phyloP scores from a whole-genome alignment of 2,329 filamentous ascomycete genomes.

The Aspergillus tanneri region DNA sequence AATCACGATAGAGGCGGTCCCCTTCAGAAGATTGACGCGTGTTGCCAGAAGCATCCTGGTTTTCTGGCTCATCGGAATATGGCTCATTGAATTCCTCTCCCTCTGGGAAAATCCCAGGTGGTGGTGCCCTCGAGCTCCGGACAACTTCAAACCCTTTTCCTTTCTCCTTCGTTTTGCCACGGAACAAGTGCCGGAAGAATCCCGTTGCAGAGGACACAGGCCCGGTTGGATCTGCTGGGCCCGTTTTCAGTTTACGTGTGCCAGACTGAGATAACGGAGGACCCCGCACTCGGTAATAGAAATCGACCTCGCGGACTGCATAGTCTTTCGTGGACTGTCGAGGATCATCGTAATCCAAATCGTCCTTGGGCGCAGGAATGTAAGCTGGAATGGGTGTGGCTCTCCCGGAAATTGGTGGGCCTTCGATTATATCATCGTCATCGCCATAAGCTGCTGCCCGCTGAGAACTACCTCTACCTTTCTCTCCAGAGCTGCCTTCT shows the following conservation, averaged over 20 bases:
- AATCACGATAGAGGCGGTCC: conserved; percentile 27
- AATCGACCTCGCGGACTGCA: conserved; percentile 90
- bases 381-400: conserved; percentile 56
- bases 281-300: conserved; percentile 91
- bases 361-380: conserved; percentile 52
- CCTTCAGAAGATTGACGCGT: conserved; percentile 27
- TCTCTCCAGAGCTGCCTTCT: conserved; percentile 51
- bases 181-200: conserved; percentile 79
- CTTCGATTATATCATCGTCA: conserved; percentile 38
- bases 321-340: conserved; percentile 72
- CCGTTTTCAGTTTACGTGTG: conserved; percentile 83
- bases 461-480: conserved; percentile 42
- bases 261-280: conserved; percentile 80
- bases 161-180: conserved; percentile 87
- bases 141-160: conserved; percentile 97
- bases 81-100: conserved; percentile 64
- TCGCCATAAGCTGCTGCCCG: conserved; percentile 37
- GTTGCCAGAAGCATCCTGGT: conserved; percentile 22
- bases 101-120: conserved; percentile 62
- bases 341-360: conserved; percentile 54
- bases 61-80: conserved; percentile 56
- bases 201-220: conserved; percentile 85
- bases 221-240: conserved; percentile 89
- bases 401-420: conserved; percentile 44
- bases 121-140: conserved; percentile 80